These are phyloP conservation scores for Yueomyces sp. DNA, from an alignment of 805 yeast genomes.

Conservation along the genomic window DNA sequence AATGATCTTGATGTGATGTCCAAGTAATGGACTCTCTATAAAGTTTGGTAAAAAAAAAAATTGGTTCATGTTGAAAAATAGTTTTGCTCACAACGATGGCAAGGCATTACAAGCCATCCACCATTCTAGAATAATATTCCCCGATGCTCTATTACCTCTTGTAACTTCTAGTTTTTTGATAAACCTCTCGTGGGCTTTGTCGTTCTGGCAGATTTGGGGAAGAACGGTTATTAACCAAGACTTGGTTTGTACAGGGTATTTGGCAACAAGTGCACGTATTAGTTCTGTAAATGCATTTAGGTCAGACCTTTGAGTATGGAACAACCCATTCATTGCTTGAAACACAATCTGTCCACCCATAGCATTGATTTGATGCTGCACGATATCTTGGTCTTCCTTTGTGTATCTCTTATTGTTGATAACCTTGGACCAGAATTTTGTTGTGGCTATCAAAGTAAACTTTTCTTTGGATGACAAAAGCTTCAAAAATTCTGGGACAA, in stretches of 20 bases:
- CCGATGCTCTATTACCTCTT: slow-evolving; percentile 51
- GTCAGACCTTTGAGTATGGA: slow-evolving; percentile 44
- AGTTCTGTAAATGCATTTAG: slow-evolving; percentile 44
- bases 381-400: slow-evolving; percentile 26
- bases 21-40: too few relatives aligned
- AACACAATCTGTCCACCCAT: slow-evolving; percentile 20
- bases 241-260: slow-evolving; percentile 35
- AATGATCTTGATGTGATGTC: too few relatives aligned
- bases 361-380: slow-evolving; percentile 17
- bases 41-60: too few relatives aligned
- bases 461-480: slow-evolving; percentile 32
- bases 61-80: too few relatives aligned
- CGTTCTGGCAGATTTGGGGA: slow-evolving; percentile 18
- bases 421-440: slow-evolving; percentile 40
- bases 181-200: slow-evolving; percentile 29
- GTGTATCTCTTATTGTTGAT: slow-evolving; percentile 35
- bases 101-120: slow-evolving; percentile 51
- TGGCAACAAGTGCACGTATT: slow-evolving; percentile 35
- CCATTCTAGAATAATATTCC: slow-evolving; percentile 43
- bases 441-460: slow-evolving; percentile 34
- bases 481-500: slow-evolving; percentile 20
- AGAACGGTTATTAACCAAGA: slow-evolving; percentile 30
- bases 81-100: slow-evolving; percentile 7
- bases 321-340: slow-evolving; percentile 29
- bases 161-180: slow-evolving; percentile 45